Percentiles rank a stretch among this genome's conserved stretches.
These are phyloP conservation scores for Paracorniculantispora psalliotae DNA, from an alignment of 2,329 filamentous ascomycete species.

Conservation along the genomic window DNA sequence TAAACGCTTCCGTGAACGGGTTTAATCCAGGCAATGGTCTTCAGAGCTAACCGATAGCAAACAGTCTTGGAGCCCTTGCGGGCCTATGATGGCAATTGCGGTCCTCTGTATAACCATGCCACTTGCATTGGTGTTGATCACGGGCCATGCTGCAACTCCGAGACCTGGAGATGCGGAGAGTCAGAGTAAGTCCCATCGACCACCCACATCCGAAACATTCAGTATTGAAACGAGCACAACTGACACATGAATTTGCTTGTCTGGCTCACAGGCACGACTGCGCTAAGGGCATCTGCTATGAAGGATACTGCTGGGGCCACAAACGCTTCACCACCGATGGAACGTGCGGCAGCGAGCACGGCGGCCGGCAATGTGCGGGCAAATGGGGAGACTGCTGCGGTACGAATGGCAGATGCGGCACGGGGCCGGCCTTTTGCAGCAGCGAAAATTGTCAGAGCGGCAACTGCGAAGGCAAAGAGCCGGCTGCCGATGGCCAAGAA, in stretches of 20 bases:
- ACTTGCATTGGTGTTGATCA: conserved; percentile 26
- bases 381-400: conserved; percentile 29
- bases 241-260: too few relatives aligned
- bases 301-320: conserved; percentile 27
- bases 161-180: conserved; percentile 28
- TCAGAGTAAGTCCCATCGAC: conserved; percentile 19
- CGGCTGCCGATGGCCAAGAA: background rate
- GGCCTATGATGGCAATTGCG: conserved; percentile 26
- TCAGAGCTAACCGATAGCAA: background rate
- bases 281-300: conserved; percentile 27
- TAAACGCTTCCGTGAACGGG: too few relatives aligned
- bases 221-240: background rate
- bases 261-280: conserved; percentile 25
- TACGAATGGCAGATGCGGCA: conserved; percentile 23
- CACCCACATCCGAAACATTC: too few relatives aligned
- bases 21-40: background rate
- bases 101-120: conserved; percentile 26
- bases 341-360: conserved; percentile 27
- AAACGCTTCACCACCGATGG: conserved; percentile 29
- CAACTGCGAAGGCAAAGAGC: conserved; percentile 15
- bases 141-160: conserved; percentile 28
- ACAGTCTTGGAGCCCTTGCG: conserved; percentile 23
- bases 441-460: conserved; percentile 17
- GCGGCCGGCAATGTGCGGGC: conserved; percentile 26
- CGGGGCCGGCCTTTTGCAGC: conserved; percentile 21